These are phyloP conservation scores for Dactylorhiza incarnata DNA, from an alignment of 106 monocot species.

Conservation along the genomic window DNA sequence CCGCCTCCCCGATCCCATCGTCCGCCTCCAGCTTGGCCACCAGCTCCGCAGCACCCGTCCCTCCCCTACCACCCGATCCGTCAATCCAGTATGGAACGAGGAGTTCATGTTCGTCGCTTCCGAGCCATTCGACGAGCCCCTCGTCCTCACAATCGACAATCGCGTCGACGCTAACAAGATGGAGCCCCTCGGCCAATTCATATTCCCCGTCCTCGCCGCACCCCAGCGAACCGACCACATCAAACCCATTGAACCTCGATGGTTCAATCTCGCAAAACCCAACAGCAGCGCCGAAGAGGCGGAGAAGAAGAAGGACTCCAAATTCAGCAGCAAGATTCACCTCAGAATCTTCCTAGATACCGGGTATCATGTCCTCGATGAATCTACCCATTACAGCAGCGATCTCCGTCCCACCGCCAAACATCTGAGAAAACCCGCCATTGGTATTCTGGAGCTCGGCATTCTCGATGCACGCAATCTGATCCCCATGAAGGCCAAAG, in stretches of 20 bases:
- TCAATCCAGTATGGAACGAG: constrained; percentile 73
- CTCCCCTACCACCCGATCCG: constrained; percentile 11
- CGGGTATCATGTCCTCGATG: constrained; percentile 94
- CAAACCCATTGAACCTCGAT: constrained; percentile 38
- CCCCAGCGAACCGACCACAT: constrained; percentile 36
- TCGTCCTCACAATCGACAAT: constrained; percentile 71
- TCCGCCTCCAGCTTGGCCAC: constrained; percentile 61
- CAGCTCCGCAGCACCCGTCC: constrained; percentile 60
- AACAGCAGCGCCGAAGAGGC: constrained; percentile 15
- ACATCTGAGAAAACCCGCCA: constrained; percentile 28
- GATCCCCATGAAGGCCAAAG: constrained; percentile 43
- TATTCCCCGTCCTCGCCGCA: constrained; percentile 35
- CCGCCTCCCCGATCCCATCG: constrained; percentile 25
- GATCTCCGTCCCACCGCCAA: constrained; percentile 65
- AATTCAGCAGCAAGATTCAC: constrained; percentile 86
- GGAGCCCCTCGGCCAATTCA: constrained; percentile 46
- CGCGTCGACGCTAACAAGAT: constrained; percentile 46
- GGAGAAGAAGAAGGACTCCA: constrained; percentile 50
- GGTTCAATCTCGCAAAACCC: constrained; percentile 59
- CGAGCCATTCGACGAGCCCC: constrained; percentile 78
- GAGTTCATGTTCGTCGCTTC: constrained; percentile 77
- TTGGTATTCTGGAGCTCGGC: constrained; percentile 45
- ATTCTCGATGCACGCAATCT: constrained; percentile 39
- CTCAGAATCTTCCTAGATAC: constrained; percentile 54
- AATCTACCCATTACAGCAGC: constrained; percentile 81